A percentile compares a stretch with the other conserved stretches of the same genome.
Evolutionary conservation across 169 alveolate genomes (phyloP).

Genomic region (Babesia gibsoni): DNA sequence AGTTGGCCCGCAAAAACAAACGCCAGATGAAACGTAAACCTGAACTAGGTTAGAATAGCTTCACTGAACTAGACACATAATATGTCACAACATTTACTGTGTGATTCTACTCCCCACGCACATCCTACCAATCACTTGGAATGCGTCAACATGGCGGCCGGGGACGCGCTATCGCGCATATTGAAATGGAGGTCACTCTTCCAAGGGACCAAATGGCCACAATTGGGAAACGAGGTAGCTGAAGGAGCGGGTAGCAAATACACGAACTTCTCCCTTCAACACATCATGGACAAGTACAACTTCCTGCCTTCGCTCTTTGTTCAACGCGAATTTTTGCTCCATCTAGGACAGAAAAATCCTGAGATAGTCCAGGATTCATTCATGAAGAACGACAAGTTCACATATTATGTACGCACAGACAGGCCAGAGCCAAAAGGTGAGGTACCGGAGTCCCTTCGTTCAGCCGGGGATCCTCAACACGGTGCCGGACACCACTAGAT

Average conservation of each 20-base stretch:
- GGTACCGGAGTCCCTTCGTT: constrained; percentile 28
- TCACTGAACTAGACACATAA: background rate
- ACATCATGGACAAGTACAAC: constrained; percentile 65
- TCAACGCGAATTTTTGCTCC: constrained; percentile 53
- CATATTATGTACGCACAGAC: constrained; percentile 45
- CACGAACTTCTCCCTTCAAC: constrained; percentile 67
- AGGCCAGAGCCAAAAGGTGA: constrained; percentile 33
- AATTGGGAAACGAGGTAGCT: constrained; percentile 64
- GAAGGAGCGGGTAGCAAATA: constrained; percentile 68
- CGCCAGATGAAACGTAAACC: constrained; percentile 36
- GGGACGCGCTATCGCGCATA: constrained; percentile 35
- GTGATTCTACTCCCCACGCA: background rate
- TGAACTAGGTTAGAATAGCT: background rate
- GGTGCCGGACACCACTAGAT: constrained; percentile 27
- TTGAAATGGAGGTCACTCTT: constrained; percentile 49
- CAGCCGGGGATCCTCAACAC: constrained; percentile 1
- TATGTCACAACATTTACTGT: background rate
- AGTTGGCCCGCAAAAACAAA: constrained; percentile 16
- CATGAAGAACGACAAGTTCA: constrained; percentile 46
- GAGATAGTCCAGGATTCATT: constrained; percentile 57
- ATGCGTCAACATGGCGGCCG: constrained; percentile 31
- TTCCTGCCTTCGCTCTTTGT: constrained; percentile 53
- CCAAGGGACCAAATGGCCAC: constrained; percentile 50
- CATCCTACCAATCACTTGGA: constrained; percentile 10
- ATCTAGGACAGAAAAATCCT: constrained; percentile 53